A percentile compares a stretch with the other conserved stretches of the same genome.
phyloP scores from a whole-genome alignment of 352 stramenopile species.

The Phytophthora parvispora region DNA sequence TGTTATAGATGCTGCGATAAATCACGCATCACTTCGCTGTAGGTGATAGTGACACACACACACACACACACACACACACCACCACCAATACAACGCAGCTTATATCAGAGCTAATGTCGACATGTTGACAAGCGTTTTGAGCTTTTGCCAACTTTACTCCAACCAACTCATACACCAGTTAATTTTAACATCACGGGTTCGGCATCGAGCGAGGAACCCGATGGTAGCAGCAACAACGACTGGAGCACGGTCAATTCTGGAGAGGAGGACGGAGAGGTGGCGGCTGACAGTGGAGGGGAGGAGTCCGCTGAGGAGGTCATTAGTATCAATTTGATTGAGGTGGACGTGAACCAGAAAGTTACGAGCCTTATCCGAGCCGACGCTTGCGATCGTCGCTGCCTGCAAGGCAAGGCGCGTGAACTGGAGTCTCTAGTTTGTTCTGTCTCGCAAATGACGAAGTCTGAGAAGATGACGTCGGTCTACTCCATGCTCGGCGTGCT shows the following conservation, averaged over 20 bases:
- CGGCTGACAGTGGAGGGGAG: not conserved
- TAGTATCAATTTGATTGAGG: slow-evolving; percentile 11
- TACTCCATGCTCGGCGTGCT: slow-evolving; percentile 1
- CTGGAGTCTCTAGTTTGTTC: slow-evolving; percentile 1
- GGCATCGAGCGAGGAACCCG: not conserved
- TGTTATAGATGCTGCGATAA: too few relatives aligned
- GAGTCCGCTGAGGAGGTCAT: not conserved
- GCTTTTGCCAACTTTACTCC: too few relatives aligned
- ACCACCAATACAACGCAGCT: too few relatives aligned
- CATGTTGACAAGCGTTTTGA: too few relatives aligned
- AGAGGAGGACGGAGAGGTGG: not conserved
- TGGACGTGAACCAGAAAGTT: not conserved
- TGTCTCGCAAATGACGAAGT: not conserved
- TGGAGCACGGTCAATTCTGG: not conserved
- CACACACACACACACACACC: too few relatives aligned
- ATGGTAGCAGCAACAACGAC: not conserved
- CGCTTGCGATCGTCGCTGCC: slow-evolving; percentile 2
- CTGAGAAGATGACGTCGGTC: not conserved
- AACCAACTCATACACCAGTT: too few relatives aligned
- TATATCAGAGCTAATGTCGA: too few relatives aligned
- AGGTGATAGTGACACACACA: too few relatives aligned
- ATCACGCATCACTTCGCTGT: too few relatives aligned
- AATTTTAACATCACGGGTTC: too few relatives aligned
- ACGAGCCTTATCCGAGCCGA: not conserved
- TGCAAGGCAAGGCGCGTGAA: not conserved